Evolutionary conservation across 176 grass and related monocot genomes (phyloP).

Genomic region (Aegilops tauschii): DNA sequence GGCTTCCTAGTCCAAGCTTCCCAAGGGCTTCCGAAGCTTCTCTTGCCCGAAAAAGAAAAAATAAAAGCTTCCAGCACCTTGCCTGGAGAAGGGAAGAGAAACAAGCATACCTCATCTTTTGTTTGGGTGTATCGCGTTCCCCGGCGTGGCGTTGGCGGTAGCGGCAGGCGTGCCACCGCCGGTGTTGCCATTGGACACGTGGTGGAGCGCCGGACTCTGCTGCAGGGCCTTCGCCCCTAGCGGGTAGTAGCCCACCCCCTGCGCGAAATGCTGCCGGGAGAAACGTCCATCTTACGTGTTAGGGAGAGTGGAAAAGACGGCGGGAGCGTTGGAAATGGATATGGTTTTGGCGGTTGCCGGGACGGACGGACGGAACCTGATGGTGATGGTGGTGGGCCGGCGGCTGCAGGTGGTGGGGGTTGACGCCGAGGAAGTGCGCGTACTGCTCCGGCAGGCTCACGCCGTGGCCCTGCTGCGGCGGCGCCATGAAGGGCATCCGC

Average conservation of each 20-base stretch:
- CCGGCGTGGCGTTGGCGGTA: background rate
- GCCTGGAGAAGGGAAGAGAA: background rate
- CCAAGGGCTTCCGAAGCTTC: background rate
- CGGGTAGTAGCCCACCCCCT: slow-evolving; percentile 62
- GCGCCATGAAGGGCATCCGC: slow-evolving; percentile 61
- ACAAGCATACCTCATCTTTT: slow-evolving; percentile 35
- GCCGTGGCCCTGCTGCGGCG: slow-evolving; percentile 24
- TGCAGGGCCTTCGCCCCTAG: slow-evolving; percentile 51
- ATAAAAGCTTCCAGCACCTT: background rate
- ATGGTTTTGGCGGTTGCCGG: background rate
- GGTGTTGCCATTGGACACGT: background rate
- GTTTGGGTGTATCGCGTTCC: slow-evolving; percentile 25
- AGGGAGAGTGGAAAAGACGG: background rate
- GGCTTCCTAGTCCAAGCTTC: too few species aligned
- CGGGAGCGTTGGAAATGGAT: background rate
- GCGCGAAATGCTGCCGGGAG: slow-evolving; percentile 38
- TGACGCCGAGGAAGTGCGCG: slow-evolving; percentile 59
- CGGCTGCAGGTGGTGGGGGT: slow-evolving; percentile 34
- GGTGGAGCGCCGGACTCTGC: slow-evolving; percentile 30
- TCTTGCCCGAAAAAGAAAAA: background rate
- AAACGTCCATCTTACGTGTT: background rate
- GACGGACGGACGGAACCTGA: slow-evolving; percentile 3
- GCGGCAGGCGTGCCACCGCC: slow-evolving; percentile 13
- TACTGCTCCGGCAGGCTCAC: slow-evolving; percentile 42
- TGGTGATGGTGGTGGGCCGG: background rate